These are phyloP conservation scores for Vaucheria bursata DNA, from an alignment of 352 stramenopile genomes.

Conservation along the genomic window DNA sequence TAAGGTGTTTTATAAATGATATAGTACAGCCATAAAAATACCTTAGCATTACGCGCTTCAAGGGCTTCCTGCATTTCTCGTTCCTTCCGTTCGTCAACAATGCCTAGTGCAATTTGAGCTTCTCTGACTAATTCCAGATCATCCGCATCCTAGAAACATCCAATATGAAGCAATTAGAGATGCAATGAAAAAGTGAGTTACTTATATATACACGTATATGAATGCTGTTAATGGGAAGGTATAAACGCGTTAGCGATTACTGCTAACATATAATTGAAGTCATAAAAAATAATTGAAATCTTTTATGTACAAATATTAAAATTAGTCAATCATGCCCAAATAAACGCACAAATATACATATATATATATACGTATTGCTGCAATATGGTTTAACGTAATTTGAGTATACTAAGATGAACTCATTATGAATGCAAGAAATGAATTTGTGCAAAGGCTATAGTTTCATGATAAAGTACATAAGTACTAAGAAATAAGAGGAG, in stretches of 20 bases:
- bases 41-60: neutral
- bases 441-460: no score
- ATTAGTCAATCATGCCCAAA: neutral
- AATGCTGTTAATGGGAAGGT: neutral
- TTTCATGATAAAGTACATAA: no score
- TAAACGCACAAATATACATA: neutral
- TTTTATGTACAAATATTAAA: neutral
- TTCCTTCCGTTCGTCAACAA: neutral
- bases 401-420: no score
- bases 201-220: neutral
- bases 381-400: no score
- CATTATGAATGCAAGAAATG: no score
- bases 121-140: conserved; percentile 48
- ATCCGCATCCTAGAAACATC: conserved; percentile 19
- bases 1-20: neutral
- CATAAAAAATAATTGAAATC: neutral
- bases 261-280: neutral
- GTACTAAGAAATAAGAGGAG: no score
- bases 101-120: conserved; percentile 10
- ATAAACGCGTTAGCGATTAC: neutral
- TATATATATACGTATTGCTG: no score
- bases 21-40: neutral
- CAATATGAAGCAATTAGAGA: neutral
- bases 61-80: neutral
- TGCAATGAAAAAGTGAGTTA: neutral